A percentile compares a stretch with the other conserved stretches of the same genome.
These are phyloP conservation scores for Auricularia sp. DNA, from an alignment of 768 basidiomycete species.

Conservation along the genomic window DNA sequence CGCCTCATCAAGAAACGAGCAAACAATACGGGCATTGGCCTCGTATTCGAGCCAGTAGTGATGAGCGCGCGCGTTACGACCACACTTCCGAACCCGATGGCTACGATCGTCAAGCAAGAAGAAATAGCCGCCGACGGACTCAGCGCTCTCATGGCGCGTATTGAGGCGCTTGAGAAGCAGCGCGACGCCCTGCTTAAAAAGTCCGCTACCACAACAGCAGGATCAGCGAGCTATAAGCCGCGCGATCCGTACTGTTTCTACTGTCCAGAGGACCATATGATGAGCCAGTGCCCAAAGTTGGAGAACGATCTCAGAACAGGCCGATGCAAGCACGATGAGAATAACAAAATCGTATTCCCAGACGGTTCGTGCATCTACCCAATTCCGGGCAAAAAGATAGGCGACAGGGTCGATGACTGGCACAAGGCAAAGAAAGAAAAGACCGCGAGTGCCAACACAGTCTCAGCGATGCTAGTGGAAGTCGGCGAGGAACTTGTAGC, in stretches of 20 bases:
- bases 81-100: too few species aligned
- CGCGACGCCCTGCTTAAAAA: too few species aligned
- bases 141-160: too few species aligned
- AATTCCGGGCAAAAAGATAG: not conserved
- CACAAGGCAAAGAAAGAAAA: not conserved
- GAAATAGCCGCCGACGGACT: too few species aligned
- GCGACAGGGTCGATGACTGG: not conserved
- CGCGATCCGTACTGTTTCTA: not conserved
- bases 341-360: not conserved
- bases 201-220: too few species aligned
- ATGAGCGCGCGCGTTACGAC: too few species aligned
- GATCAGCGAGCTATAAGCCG: too few species aligned
- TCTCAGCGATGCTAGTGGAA: not conserved
- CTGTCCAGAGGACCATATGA: not conserved
- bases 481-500: not conserved
- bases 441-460: not conserved
- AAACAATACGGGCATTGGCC: too few species aligned
- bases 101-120: too few species aligned
- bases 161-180: too few species aligned
- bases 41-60: too few species aligned
- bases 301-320: not conserved
- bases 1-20: too few species aligned
- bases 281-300: not conserved
- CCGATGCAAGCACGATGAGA: not conserved
- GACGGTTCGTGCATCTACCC: not conserved